Conservation (phyloP, 345 rosid species). For the Iberis pinnata region DNA sequence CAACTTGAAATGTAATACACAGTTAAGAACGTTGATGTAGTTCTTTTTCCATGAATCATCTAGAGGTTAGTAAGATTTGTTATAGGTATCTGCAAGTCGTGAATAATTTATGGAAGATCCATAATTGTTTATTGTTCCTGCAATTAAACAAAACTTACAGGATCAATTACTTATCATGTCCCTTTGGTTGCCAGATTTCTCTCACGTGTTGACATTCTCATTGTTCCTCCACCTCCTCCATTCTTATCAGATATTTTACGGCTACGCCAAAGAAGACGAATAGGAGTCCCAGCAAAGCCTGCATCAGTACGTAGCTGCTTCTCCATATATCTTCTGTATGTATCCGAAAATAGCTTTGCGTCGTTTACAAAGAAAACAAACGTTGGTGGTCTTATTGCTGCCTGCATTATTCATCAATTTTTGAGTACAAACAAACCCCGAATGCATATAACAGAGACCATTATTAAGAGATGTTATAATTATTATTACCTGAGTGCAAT, state of each 20-base stretch:
- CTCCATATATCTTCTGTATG: conserved; percentile 88
- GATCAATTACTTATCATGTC: not conserved
- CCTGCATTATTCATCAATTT: conserved; percentile 41
- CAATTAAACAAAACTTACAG: not conserved
- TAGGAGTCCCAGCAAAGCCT: conserved; percentile 84
- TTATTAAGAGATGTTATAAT: not conserved
- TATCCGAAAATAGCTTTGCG: conserved; percentile 78
- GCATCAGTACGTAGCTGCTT: conserved; percentile 84
- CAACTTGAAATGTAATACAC: not conserved
- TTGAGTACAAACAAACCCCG: not conserved
- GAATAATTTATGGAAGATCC: too few species aligned
- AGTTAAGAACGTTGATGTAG: conserved; percentile 10
- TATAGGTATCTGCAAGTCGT: too few species aligned
- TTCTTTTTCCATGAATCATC: conserved; percentile 6
- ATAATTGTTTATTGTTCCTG: too few species aligned
- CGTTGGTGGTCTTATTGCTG: conserved; percentile 93
- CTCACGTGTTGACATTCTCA: conserved; percentile 30
- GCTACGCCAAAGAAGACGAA: conserved; percentile 88
- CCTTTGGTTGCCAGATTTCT: conserved; percentile 26
- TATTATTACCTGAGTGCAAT: conserved; percentile 73
- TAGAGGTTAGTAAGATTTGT: conserved; percentile 11
- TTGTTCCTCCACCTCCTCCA: conserved; percentile 41
- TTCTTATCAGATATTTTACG: conserved; percentile 64
- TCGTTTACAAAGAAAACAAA: conserved; percentile 95
- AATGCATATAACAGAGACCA: not conserved